Evolutionary conservation across 352 stramenopile species (phyloP).

Genomic region (Phytophthora nicotianae): DNA sequence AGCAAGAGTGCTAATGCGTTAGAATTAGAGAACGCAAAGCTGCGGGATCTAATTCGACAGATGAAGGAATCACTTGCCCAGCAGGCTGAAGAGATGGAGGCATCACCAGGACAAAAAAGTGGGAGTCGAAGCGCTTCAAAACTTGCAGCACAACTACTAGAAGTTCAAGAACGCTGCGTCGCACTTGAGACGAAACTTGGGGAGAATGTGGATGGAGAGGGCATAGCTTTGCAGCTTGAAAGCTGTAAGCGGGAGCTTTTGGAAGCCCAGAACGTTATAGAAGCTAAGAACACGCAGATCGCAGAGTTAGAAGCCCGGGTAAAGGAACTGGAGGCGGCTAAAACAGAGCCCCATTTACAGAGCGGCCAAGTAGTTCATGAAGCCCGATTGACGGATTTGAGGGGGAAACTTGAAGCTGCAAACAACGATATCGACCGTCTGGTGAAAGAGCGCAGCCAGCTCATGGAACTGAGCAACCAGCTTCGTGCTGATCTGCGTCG

Average conservation of each 20-base stretch:
- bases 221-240: slow-evolving; percentile 37
- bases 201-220: background rate
- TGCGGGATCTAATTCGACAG: slow-evolving; percentile 76
- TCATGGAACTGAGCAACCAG: slow-evolving; percentile 87
- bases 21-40: slow-evolving; percentile 61
- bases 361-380: slow-evolving; percentile 34
- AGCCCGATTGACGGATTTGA: slow-evolving; percentile 46
- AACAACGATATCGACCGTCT: slow-evolving; percentile 70
- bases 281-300: slow-evolving; percentile 51
- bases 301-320: slow-evolving; percentile 48
- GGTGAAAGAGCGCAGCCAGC: slow-evolving; percentile 62
- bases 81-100: slow-evolving; percentile 43
- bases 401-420: slow-evolving; percentile 46
- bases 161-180: slow-evolving; percentile 48
- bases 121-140: slow-evolving; percentile 22
- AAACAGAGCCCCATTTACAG: slow-evolving; percentile 16
- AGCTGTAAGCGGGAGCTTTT: slow-evolving; percentile 48
- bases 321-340: slow-evolving; percentile 20
- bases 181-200: slow-evolving; percentile 53
- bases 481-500: slow-evolving; percentile 65
- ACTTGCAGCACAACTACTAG: slow-evolving; percentile 33
- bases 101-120: slow-evolving; percentile 9
- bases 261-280: slow-evolving; percentile 47
- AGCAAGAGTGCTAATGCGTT: slow-evolving; percentile 29
- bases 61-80: slow-evolving; percentile 75